These are phyloP conservation scores for Aphanomyces cochlioides DNA, from an alignment of 352 stramenopile genomes.

Conservation along the genomic window DNA sequence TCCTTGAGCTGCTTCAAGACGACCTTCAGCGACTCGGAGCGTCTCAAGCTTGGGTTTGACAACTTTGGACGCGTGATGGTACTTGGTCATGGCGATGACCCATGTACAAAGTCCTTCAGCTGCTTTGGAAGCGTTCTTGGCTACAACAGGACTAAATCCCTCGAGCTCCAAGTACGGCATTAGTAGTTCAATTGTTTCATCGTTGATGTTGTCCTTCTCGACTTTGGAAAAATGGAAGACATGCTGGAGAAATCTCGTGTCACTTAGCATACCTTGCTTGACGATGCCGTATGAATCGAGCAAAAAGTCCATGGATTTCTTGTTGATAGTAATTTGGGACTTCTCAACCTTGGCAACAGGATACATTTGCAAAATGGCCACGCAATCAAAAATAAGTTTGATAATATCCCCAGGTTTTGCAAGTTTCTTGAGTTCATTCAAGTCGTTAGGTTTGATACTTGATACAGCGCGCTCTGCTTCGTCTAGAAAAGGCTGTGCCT, in stretches of 20 bases:
- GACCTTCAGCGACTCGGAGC: slow-evolving; percentile 82
- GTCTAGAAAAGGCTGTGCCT: slow-evolving; percentile 88
- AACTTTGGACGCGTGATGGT: slow-evolving; percentile 90
- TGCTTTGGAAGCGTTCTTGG: slow-evolving; percentile 86
- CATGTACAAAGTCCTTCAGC: slow-evolving; percentile 88
- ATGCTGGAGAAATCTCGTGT: slow-evolving; percentile 84
- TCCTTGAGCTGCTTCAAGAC: slow-evolving; percentile 77
- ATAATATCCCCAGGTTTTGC: slow-evolving; percentile 89
- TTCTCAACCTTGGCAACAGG: slow-evolving; percentile 72
- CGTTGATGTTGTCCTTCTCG: slow-evolving; percentile 91
- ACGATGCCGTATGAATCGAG: slow-evolving; percentile 83
- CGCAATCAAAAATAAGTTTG: slow-evolving; percentile 91
- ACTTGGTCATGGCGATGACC: slow-evolving; percentile 89
- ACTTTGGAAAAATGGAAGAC: slow-evolving; percentile 90
- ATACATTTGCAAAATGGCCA: slow-evolving; percentile 84
- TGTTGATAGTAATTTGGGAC: slow-evolving; percentile 62
- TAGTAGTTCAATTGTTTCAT: slow-evolving; percentile 92
- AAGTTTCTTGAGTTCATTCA: slow-evolving; percentile 92
- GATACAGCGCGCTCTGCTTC: slow-evolving; percentile 82
- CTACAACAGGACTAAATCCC: slow-evolving; percentile 70
- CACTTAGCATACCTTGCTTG: slow-evolving; percentile 80
- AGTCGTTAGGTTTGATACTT: slow-evolving; percentile 85
- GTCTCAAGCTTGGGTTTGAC: slow-evolving; percentile 91
- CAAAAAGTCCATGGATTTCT: slow-evolving; percentile 79
- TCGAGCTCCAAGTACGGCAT: slow-evolving; percentile 86